Evolutionary conservation across 164 flowering plant genomes (phyloP).

Genomic region (Tetracentron sinense): DNA sequence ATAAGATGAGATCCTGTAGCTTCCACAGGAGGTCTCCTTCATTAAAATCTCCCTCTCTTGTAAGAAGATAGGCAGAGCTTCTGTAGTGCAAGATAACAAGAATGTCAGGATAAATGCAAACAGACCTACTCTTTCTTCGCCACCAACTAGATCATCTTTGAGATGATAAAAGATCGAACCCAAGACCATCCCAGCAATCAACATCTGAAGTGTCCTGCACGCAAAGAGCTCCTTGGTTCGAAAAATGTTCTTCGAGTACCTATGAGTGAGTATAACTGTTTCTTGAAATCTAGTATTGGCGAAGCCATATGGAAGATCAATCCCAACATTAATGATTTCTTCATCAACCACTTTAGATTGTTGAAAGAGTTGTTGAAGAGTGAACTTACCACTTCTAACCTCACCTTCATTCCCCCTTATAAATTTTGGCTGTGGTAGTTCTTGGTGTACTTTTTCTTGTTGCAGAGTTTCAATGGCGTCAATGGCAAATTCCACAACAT

Average conservation of each 20-base stretch:
- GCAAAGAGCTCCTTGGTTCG: slow-evolving; percentile 80
- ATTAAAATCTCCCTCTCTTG: slow-evolving; percentile 89
- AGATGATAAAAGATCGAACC: slow-evolving; percentile 77
- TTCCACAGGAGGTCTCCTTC: slow-evolving; percentile 87
- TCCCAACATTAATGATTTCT: slow-evolving; percentile 17
- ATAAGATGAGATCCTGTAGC: slow-evolving; percentile 87
- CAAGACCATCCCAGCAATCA: slow-evolving; percentile 65
- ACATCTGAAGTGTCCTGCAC: slow-evolving; percentile 65
- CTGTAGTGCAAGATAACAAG: slow-evolving; percentile 69
- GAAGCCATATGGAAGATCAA: slow-evolving; percentile 27
- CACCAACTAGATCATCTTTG: slow-evolving; percentile 49
- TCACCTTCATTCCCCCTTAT: slow-evolving; percentile 2
- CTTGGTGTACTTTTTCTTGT: slow-evolving; percentile 13
- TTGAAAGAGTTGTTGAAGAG: slow-evolving; percentile 81
- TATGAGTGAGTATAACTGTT: slow-evolving; percentile 54
- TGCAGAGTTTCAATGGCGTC: slow-evolving; percentile 69
- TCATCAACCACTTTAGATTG: slow-evolving; percentile 63
- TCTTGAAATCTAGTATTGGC: slow-evolving; percentile 65
- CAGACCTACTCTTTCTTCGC: slow-evolving; percentile 70
- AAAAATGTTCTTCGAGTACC: slow-evolving; percentile 73
- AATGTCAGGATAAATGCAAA: slow-evolving; percentile 87
- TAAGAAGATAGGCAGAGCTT: slow-evolving; percentile 91
- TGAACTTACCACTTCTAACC: slow-evolving; percentile 39
- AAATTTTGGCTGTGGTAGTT: no score
- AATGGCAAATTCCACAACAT: slow-evolving; percentile 77